Evolutionary conservation across 495 filamentous ascomycete species (phyloP), one percentile per base, ranked within the genome.

Genomic region (Penicillium ucsense): DNA sequence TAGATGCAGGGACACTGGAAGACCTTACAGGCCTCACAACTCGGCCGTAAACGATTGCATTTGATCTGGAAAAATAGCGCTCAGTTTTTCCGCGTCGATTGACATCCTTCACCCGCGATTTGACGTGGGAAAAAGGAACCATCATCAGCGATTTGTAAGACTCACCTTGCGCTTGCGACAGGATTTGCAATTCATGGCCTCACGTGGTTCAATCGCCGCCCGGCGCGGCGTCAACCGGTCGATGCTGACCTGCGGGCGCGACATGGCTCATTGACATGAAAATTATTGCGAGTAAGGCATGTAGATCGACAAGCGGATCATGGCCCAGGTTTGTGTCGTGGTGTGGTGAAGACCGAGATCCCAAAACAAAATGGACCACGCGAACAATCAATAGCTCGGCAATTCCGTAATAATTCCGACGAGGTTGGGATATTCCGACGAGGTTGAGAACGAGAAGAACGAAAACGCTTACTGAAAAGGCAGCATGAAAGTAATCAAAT

Each of bases 161-260:
- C 5, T 31, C 43, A 88, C 86, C 74, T 94, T 94, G 58, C 88
- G 76, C 63, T 90, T 94, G 53, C 88, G 81, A 72, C 88, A 94
- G 27, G 84, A 89, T 62, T 94, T 91, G 79, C 88, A 94, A 64
- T 94, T 94, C 88, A 94, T 94, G 12, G 86, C 83, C 70, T 91
- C 86, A 53, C 86, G 82, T 27, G 84, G 85, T 58, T 89, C 85
- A 58, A 78, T 79, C 69, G 77, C 81, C 67, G 79, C 71, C 39
- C 85, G 81, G 45, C 86, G 81, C 32, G 80, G 74, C 35, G 86
- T 83, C 53, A 94, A 69, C 54, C 87, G 80, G 66, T 89, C 86
- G 65, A 92, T 92, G 65, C 85, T 85, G 61, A 91, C 81, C 74
- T 88, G 85, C 30, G 85, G 83, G 54, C 86, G 78, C 53, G 83